Base-by-base conservation (phyloP, 371 early-diverging fungal species). In the Zychaea mexicana region DNA sequence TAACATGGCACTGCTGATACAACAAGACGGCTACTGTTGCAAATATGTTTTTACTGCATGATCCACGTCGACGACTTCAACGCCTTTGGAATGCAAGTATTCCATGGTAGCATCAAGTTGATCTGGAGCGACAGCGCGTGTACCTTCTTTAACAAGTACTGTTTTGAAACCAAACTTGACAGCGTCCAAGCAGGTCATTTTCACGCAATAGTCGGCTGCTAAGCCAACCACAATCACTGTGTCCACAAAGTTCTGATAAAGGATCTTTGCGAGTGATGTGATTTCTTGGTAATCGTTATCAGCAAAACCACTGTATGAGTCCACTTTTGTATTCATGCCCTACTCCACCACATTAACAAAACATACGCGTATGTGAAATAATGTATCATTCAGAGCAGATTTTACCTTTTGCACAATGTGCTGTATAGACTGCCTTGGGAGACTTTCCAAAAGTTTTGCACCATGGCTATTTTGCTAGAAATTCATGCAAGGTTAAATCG, bases 151-250 rank as follows among this genome's bases (percentile, higher is more conserved):
- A 5, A 78, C 66, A 0, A 81, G 60, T 8, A 74, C 47, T 0
- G 78, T 78, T 21, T 71, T 67, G 61, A 81, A 81, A 1, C 82
- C 82, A 64, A 81, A 81, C 57, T 78, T 81, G 31, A 76, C 26
- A 6, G 77, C 74, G 60, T 81, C 82, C 15, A 78, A 45, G 21
- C 72, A 72, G 22, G 82, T 78, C 52, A 68, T 65, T 54, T 76
- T 81, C 19, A 81, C 75, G 52, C 82, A 78, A 45, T 73, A 78
- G 61, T 81, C 78, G 0, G 77, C 64, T 9, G 82, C 82, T 19
- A 78, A 52, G 2, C 81, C 78, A 21, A 74, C 74, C 0, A 81
- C 53, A 19, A 70, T 57, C 12, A 78, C 74, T 0, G 64, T 72
- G 0, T 78, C 75, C 12, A 81, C 63, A 32, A 39, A 28, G 9